These are phyloP conservation scores for Rugonectria rugulosa DNA, from an alignment of 2,329 filamentous ascomycete species.

Conservation along the genomic window DNA sequence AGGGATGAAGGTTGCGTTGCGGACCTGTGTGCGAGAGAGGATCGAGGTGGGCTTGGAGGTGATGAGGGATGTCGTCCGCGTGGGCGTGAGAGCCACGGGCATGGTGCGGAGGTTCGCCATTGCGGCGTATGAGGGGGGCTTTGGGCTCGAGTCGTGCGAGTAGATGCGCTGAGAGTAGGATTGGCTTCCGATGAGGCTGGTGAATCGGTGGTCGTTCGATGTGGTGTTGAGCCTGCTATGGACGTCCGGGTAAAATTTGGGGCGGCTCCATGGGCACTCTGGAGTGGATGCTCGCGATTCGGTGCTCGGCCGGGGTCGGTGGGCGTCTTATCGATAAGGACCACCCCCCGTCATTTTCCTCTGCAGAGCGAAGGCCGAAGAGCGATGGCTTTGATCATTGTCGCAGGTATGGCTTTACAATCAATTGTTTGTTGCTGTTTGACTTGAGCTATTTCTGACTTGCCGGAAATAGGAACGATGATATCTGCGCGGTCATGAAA, in stretches of 20 bases:
- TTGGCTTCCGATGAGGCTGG: slow-evolving; percentile 20
- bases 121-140: slow-evolving; percentile 8
- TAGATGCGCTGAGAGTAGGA: slow-evolving; percentile 13
- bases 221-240: slow-evolving; percentile 16
- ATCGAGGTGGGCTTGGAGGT: slow-evolving; percentile 35
- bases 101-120: slow-evolving; percentile 43
- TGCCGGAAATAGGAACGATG: slow-evolving; percentile 20
- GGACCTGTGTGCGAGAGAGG: slow-evolving; percentile 63
- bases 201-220: slow-evolving; percentile 18
- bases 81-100: slow-evolving; percentile 40
- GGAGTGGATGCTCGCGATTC: slow-evolving; percentile 22
- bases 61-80: slow-evolving; percentile 40
- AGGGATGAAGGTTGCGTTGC: slow-evolving; percentile 83
- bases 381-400: not conserved
- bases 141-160: not conserved
- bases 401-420: not conserved
- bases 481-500: slow-evolving; percentile 33
- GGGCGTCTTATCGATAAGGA: slow-evolving; percentile 44
- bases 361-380: slow-evolving; percentile 1
- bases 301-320: too few species aligned
- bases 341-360: slow-evolving; percentile 14
- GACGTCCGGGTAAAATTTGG: slow-evolving; percentile 41
- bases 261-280: slow-evolving; percentile 26
- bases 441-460: not conserved
- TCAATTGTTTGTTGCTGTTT: not conserved